A percentile compares a stretch with the other conserved stretches of the same genome.
Evolutionary conservation across 352 stramenopile genomes (phyloP).

Genomic region (Globisporangium spiculum): DNA sequence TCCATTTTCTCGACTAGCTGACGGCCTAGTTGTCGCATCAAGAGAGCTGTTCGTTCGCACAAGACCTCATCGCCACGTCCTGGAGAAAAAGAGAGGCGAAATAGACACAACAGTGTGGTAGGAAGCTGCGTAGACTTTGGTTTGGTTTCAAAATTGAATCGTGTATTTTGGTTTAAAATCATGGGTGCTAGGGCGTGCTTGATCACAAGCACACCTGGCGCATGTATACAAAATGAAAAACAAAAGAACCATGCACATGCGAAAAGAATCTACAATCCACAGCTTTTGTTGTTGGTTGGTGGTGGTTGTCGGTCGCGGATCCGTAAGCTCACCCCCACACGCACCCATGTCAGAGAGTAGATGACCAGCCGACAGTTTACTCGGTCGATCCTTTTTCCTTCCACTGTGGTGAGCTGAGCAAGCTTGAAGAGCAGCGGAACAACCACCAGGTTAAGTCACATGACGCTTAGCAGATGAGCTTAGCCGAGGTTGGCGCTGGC

Average conservation of each 20-base stretch:
- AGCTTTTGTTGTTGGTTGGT: neutral
- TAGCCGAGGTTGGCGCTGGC: constrained; percentile 16
- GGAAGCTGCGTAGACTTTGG: neutral
- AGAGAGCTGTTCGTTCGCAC: neutral
- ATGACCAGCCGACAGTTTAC: neutral
- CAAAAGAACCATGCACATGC: constrained; percentile 4
- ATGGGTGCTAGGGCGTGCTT: neutral
- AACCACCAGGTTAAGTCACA: neutral
- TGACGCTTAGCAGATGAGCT: constrained; percentile 21
- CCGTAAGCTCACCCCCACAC: neutral
- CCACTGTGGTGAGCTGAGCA: neutral
- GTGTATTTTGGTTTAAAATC: constrained; percentile 7
- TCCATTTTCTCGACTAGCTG: neutral
- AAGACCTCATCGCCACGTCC: neutral
- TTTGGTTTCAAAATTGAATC: constrained; percentile 4
- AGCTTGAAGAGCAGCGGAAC: neutral
- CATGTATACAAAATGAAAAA: constrained; percentile 1
- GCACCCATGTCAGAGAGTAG: neutral
- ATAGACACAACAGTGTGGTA: neutral
- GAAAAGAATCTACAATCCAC: constrained; percentile 11
- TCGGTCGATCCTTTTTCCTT: neutral
- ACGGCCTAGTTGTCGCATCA: neutral
- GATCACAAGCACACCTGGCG: neutral
- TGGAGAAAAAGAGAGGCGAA: neutral
- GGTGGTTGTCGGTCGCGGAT: neutral